phyloP scores from a whole-genome alignment of 495 filamentous ascomycete genomes.

The Lophiostoma macrostomum region DNA sequence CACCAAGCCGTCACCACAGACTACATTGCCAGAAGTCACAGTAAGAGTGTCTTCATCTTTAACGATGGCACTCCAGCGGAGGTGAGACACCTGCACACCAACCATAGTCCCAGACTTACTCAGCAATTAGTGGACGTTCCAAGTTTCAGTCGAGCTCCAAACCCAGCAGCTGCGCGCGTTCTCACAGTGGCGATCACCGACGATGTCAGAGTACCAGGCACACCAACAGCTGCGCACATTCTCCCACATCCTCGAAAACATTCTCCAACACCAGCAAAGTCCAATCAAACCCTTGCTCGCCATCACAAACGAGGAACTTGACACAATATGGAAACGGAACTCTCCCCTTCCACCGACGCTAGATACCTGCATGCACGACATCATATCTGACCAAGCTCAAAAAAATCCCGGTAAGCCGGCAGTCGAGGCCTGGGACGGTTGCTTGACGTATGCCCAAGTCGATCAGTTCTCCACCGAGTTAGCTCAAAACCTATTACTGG shows the following conservation, averaged over 20 bases:
- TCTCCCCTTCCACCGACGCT: slow-evolving; percentile 7
- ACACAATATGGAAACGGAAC: slow-evolving; percentile 30
- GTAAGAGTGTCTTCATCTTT: slow-evolving; percentile 25
- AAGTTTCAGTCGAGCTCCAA: background rate
- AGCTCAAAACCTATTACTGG: slow-evolving; percentile 13
- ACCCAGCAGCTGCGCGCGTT: background rate
- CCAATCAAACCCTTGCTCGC: background rate
- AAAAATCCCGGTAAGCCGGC: slow-evolving; percentile 12
- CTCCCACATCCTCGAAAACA: background rate
- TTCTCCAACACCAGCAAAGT: background rate
- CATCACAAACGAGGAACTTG: slow-evolving; percentile 9
- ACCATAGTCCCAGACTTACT: too few relatives aligned
- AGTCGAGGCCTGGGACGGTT: slow-evolving; percentile 26
- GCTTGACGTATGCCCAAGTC: slow-evolving; percentile 20
- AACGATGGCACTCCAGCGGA: slow-evolving; percentile 39
- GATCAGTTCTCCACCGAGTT: slow-evolving; percentile 19
- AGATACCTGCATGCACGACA: slow-evolving; percentile 24
- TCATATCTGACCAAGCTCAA: slow-evolving; percentile 20
- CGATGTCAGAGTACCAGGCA: slow-evolving; percentile 11
- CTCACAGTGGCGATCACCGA: slow-evolving; percentile 1
- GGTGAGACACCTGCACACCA: too few relatives aligned
- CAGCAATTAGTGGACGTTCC: slow-evolving; percentile 26
- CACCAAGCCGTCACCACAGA: background rate
- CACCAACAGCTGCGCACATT: slow-evolving; percentile 5
- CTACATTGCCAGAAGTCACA: background rate